phyloP scores from a whole-genome alignment of 2,329 filamentous ascomycete species.

The Ophiognomonia clavigignenti-juglandacearum region DNA sequence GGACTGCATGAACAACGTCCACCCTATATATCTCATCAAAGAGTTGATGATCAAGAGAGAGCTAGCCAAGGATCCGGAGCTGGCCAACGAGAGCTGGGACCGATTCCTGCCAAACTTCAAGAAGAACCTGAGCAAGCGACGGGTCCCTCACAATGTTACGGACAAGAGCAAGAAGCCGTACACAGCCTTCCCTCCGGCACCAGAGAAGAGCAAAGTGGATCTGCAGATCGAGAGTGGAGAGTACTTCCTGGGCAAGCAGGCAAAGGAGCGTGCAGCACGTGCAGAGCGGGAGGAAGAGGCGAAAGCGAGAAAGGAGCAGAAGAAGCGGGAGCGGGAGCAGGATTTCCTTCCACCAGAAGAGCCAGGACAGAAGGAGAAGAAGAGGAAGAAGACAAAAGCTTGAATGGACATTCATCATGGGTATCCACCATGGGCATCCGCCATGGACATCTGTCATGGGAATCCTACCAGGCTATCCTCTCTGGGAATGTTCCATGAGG shows the following conservation, averaged over 20 bases:
- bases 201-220: slow-evolving; percentile 99
- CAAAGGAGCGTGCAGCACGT: slow-evolving; percentile 77
- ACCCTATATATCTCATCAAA: slow-evolving; percentile 78
- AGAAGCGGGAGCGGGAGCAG: slow-evolving; percentile 75
- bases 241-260: slow-evolving; percentile 91
- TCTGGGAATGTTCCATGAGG: no score
- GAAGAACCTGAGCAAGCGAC: slow-evolving; percentile 78
- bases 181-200: slow-evolving; percentile 93
- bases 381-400: slow-evolving; percentile 56
- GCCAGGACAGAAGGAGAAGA: slow-evolving; percentile 57
- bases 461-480: no score
- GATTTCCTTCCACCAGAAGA: slow-evolving; percentile 88
- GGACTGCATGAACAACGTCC: slow-evolving; percentile 95
- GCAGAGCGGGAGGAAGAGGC: slow-evolving; percentile 81
- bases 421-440: no score
- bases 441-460: no score
- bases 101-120: slow-evolving; percentile 97
- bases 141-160: slow-evolving; percentile 75
- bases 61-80: slow-evolving; percentile 71
- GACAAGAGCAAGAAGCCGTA: slow-evolving; percentile 94
- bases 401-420: no score
- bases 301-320: slow-evolving; percentile 81
- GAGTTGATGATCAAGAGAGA: slow-evolving; percentile 84
- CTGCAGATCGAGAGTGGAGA: slow-evolving; percentile 96
- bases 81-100: slow-evolving; percentile 89